Base-by-base conservation (phyloP, 1,284 basidiomycete genomes). In the Volvariella volvacea region DNA sequence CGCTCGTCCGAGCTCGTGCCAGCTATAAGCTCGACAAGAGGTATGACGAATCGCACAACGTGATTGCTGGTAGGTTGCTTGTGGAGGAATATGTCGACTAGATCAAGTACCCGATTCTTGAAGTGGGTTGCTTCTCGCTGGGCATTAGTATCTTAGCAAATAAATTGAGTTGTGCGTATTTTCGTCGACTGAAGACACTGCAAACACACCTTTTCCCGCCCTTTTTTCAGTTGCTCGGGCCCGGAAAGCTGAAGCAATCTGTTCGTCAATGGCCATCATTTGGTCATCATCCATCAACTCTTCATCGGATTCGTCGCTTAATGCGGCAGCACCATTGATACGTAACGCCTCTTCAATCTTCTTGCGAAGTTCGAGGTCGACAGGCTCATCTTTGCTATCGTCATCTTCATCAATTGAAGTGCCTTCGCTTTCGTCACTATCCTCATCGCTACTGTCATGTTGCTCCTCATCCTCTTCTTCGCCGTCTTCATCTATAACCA, bases 191-290 rank as follows among this genome's bases (percentile, higher is more conserved):
- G 17, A 40, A 40, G 34, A 43, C 20, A 17, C 16, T 63, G 70
- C 49, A 38, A 8, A 8, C 39, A 28, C 45, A 83, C 87, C 76
- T 73, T 82, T 84, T 43, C 70, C 71, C 33, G 70, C 68, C 55
- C 77, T 83, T 56, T 75, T 80, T 48, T 77, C 78, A 42, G 70
- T 71, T n/a, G 73, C 64, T 46, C 81, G 80, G 39, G 78, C 71
- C 51, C 78, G 78, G 78, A 99, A 97, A 31, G 94, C 86, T 47
- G 87, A 81, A 3, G 91, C 90, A 4, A 99, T 78, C 58, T 96
- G 90, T 49, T 91, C 89, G 59, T 99, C 95, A 36, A 98, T 79
- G 40, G 88, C 86, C 73, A 97, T 83, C 95, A 98, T 99, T 67
- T 97, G 91, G 38, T 98, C 94, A 58, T 98, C 95, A 58, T 94